Conservation (phyloP, 768 basidiomycete genomes). For the Calocera viscosa region DNA sequence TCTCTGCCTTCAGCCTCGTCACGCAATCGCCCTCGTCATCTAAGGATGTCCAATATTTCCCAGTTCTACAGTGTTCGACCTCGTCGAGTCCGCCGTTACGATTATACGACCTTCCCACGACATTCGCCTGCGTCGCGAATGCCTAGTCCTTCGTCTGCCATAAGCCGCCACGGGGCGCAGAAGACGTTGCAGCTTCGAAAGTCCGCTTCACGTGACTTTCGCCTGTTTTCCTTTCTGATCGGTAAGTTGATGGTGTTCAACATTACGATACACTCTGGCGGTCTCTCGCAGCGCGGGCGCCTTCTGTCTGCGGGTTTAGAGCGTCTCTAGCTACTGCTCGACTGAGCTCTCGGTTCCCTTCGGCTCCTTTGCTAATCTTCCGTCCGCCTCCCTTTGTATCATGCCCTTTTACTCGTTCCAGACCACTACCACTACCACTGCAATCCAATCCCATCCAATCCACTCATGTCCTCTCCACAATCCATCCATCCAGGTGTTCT, state of each 20-base stretch:
- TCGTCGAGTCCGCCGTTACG: background rate
- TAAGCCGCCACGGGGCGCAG: background rate
- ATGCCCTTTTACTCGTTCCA: background rate
- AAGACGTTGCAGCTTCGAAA: background rate
- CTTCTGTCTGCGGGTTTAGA: background rate
- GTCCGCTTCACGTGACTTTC: background rate
- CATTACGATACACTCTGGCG: constrained; percentile 4
- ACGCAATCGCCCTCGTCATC: constrained; percentile 9
- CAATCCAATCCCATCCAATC: background rate
- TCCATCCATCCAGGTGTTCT: background rate
- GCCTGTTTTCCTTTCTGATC: background rate
- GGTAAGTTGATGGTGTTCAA: background rate
- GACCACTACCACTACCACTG: constrained; percentile 1
- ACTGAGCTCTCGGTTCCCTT: constrained; percentile 7
- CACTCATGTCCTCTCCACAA: background rate
- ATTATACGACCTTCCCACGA: background rate
- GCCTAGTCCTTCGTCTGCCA: background rate
- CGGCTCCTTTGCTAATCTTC: background rate
- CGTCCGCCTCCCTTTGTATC: background rate
- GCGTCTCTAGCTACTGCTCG: constrained; percentile 5
- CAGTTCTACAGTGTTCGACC: background rate
- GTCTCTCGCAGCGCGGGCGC: background rate
- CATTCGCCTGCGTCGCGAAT: background rate
- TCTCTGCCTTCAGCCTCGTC: background rate
- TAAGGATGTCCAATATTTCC: constrained; percentile 8